Conservation (phyloP, 306 rosid species). For the Lupinus albus region DNA sequence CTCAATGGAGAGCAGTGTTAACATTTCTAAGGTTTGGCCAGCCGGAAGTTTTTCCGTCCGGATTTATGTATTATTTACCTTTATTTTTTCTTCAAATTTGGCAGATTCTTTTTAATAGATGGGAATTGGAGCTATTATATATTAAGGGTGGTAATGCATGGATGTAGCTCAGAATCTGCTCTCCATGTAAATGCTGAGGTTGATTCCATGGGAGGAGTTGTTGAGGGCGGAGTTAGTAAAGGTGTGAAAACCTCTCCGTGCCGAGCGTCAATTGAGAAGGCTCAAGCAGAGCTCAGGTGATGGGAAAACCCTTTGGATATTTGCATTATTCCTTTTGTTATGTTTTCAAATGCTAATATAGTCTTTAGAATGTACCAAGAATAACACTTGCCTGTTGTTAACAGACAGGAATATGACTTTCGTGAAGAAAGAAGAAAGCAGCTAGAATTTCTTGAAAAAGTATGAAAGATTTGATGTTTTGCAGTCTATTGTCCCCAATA, state of each 20-base stretch:
- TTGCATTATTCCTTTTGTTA: constrained; percentile 35
- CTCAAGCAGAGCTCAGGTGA: constrained; percentile 95
- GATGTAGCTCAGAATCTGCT: constrained; percentile 76
- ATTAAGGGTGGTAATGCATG: constrained; percentile 83
- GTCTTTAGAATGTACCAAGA: constrained; percentile 14
- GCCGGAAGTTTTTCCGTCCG: constrained; percentile 14
- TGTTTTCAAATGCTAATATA: constrained; percentile 27
- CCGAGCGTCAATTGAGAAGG: constrained; percentile 90
- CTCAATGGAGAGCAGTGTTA: constrained; percentile 22
- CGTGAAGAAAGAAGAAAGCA: constrained; percentile 96
- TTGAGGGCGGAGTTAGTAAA: constrained; percentile 92
- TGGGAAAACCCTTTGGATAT: constrained; percentile 29
- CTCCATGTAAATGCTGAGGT: constrained; percentile 99
- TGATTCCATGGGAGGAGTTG: constrained; percentile 99
- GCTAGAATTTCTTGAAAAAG: constrained; percentile 97
- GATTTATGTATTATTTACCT: constrained; percentile 12
- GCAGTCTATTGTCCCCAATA: constrained; percentile 11
- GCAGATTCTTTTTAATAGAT: constrained; percentile 50
- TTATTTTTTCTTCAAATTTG: constrained; percentile 30
- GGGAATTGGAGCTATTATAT: constrained; percentile 56
- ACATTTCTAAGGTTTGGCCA: constrained; percentile 23
- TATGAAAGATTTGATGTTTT: constrained; percentile 51
- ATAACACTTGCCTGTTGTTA: constrained; percentile 48
- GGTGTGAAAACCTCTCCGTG: constrained; percentile 95
- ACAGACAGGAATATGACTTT: constrained; percentile 90